phyloP scores from a whole-genome alignment of 2,329 filamentous ascomycete species.

The Fragosphaeria purpurea region DNA sequence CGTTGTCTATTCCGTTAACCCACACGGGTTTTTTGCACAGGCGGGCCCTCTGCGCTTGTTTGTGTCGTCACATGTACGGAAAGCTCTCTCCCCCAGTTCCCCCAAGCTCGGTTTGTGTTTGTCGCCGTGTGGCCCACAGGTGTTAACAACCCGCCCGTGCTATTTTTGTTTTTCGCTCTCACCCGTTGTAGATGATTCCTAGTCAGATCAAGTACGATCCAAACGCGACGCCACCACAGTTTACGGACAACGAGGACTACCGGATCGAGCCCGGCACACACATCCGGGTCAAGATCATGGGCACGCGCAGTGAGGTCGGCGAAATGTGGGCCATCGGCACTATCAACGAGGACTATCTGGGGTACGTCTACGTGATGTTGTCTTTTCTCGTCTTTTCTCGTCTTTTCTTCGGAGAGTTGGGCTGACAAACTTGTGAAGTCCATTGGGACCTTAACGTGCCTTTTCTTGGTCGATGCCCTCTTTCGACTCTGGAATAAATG shows the following conservation, averaged over 20 bases:
- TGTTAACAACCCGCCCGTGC: too few species aligned
- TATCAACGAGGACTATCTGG: constrained; percentile 76
- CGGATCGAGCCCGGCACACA: constrained; percentile 91
- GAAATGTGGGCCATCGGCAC: constrained; percentile 96
- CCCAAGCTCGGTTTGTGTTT: not conserved
- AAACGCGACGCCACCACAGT: constrained; percentile 92
- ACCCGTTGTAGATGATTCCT: constrained; percentile 63
- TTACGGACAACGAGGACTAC: constrained; percentile 88
- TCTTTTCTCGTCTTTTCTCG: not conserved
- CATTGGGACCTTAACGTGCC: not conserved
- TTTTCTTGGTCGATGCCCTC: not conserved
- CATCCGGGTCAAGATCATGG: constrained; percentile 87
- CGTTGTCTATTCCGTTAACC: constrained; percentile 82
- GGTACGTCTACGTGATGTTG: constrained; percentile 32
- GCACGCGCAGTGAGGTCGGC: constrained; percentile 84
- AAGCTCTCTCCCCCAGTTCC: too few species aligned
- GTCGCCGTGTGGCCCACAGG: too few species aligned
- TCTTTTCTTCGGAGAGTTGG: not conserved
- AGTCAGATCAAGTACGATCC: constrained; percentile 88
- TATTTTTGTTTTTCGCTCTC: too few species aligned
- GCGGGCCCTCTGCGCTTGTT: constrained; percentile 71
- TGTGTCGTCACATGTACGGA: constrained; percentile 67
- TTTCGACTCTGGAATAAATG: constrained; percentile 3
- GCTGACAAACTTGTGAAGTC: too few species aligned
- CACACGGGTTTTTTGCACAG: constrained; percentile 82